Conservation (phyloP, 2,329 filamentous ascomycete species). For the Fusarium falciforme region DNA sequence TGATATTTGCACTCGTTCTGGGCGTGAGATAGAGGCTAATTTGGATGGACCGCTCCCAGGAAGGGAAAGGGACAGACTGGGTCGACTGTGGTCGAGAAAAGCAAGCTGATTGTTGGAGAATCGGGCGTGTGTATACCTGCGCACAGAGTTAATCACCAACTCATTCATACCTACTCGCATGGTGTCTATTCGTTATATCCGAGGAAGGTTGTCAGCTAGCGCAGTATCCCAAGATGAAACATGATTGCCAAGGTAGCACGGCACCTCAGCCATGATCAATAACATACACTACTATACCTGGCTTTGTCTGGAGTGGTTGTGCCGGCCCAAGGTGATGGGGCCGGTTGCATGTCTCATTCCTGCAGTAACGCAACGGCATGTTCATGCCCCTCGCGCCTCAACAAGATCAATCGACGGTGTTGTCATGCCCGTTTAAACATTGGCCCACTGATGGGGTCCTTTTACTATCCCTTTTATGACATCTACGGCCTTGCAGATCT, state of each 20-base stretch:
- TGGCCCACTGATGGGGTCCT: background rate
- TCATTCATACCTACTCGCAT: background rate
- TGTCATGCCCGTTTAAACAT: background rate
- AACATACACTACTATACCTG: background rate
- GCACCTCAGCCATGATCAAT: background rate
- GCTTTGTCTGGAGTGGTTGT: constrained; percentile 17
- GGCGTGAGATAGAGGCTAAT: background rate
- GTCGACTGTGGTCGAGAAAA: background rate
- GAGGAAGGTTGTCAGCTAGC: background rate
- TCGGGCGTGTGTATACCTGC: background rate
- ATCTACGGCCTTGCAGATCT: constrained; percentile 8
- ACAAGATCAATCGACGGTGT: background rate
- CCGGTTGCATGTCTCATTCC: background rate
- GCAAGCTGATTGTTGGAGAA: background rate
- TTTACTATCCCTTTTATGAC: background rate
- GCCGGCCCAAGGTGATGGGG: background rate
- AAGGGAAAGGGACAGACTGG: background rate
- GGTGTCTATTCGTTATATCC: background rate
- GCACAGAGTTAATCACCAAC: background rate
- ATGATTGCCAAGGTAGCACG: background rate
- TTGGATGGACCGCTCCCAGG: background rate
- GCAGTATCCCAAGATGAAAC: background rate
- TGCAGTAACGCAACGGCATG: background rate
- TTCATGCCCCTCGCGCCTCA: background rate
- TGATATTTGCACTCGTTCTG: background rate